phyloP scores from a whole-genome alignment of 441 rosid genomes.

The Aleurites moluccanus region DNA sequence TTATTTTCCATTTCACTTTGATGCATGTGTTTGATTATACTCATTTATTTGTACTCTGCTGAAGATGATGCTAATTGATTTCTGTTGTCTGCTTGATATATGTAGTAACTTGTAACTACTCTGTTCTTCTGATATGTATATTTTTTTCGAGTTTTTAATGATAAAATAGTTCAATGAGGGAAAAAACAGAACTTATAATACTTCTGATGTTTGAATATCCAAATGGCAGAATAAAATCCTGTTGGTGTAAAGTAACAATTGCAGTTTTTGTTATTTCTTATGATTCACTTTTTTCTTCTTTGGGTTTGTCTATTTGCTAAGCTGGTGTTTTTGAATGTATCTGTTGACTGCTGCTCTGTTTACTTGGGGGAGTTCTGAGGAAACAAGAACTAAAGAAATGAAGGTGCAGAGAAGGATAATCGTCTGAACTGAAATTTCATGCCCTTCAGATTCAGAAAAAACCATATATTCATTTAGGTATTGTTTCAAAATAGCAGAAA shows the following conservation, averaged over 20 bases:
- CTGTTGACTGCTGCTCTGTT: not conserved
- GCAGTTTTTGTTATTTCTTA: not conserved
- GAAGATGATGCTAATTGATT: not conserved
- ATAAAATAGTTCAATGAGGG: not conserved
- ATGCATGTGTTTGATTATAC: not conserved
- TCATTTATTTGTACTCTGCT: not conserved
- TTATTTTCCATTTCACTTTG: not conserved
- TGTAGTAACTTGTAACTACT: not conserved
- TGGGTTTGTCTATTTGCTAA: not conserved
- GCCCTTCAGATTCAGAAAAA: not conserved
- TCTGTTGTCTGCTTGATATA: not conserved
- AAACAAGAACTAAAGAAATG: not conserved
- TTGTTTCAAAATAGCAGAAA: not conserved
- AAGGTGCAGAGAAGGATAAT: no score
- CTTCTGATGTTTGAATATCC: not conserved
- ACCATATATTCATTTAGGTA: not conserved
- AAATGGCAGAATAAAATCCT: not conserved
- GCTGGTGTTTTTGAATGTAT: not conserved
- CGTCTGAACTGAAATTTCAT: no score
- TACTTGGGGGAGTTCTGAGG: not conserved
- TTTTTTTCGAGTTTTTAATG: not conserved
- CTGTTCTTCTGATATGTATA: not conserved
- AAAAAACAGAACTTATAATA: not conserved
- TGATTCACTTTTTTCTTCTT: not conserved
- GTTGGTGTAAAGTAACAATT: not conserved